phyloP scores from a whole-genome alignment of 2,329 filamentous ascomycete genomes.

The Fusarium nisikadoi region DNA sequence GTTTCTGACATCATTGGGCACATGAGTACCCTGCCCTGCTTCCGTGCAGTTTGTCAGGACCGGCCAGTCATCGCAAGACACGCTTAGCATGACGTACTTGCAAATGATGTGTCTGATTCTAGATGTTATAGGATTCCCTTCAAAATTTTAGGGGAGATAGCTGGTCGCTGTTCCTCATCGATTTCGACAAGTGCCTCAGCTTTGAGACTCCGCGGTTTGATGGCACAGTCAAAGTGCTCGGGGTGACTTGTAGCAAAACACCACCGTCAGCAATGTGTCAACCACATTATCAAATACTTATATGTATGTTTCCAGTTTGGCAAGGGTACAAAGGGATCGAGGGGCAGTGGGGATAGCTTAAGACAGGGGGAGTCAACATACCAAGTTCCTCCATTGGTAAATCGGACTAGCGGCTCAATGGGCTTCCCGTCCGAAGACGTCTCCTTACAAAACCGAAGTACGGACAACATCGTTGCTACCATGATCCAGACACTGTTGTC shows the following conservation, averaged over 20 bases:
- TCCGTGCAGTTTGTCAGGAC: not conserved
- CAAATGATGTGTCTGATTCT: not conserved
- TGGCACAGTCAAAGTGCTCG: constrained; percentile 47
- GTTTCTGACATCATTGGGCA: not conserved
- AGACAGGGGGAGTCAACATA: constrained; percentile 30
- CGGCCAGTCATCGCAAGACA: not conserved
- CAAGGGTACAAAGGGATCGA: not conserved
- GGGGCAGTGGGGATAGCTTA: not conserved
- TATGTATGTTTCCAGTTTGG: not conserved
- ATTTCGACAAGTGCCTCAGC: constrained; percentile 25
- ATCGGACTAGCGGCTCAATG: constrained; percentile 43
- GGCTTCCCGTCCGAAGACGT: constrained; percentile 38
- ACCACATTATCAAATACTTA: not conserved
- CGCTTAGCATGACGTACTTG: not conserved
- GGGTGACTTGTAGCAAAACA: constrained; percentile 42
- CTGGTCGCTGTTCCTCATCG: not conserved
- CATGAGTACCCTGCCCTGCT: not conserved
- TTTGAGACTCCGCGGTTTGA: constrained; percentile 32
- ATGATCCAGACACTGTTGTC: constrained; percentile 52
- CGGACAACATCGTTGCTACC: constrained; percentile 49
- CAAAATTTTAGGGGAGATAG: not conserved
- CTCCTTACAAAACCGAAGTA: constrained; percentile 45
- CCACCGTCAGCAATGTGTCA: not conserved
- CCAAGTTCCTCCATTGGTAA: constrained; percentile 50
- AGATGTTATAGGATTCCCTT: not conserved